These are phyloP conservation scores for Cyclotella sp. DNA, from an alignment of 108 stramenopile species.

Conservation along the genomic window DNA sequence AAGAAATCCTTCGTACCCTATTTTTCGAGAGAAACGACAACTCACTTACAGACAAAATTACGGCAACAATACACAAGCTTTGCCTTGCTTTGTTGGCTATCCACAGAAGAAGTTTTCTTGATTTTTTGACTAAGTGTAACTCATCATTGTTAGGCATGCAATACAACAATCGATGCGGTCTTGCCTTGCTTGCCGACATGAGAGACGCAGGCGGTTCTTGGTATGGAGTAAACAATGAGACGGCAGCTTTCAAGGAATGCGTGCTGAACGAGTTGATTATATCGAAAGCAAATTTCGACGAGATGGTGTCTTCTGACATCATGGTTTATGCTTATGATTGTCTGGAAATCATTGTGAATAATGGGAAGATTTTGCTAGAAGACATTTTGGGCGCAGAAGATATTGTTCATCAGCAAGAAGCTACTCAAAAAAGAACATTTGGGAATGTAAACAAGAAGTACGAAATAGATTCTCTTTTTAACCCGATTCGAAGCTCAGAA, in stretches of 20 bases:
- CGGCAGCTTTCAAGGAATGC: not conserved
- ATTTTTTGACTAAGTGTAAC: slow-evolving; percentile 18
- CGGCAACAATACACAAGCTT: slow-evolving; percentile 43
- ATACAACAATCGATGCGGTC: slow-evolving; percentile 27
- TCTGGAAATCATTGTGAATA: slow-evolving; percentile 44
- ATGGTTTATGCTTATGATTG: slow-evolving; percentile 40
- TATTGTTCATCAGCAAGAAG: slow-evolving; percentile 13
- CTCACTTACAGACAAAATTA: slow-evolving; percentile 18
- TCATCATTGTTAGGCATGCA: slow-evolving; percentile 13
- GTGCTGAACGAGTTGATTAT: slow-evolving; percentile 30
- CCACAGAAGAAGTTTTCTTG: slow-evolving; percentile 30
- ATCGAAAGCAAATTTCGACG: slow-evolving; percentile 30
- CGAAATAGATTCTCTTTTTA: slow-evolving; percentile 36
- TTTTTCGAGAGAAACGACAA: slow-evolving; percentile 35
- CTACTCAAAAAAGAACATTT: slow-evolving; percentile 11
- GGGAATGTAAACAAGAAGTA: slow-evolving; percentile 36
- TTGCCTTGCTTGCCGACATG: slow-evolving; percentile 21
- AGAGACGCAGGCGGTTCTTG: not conserved
- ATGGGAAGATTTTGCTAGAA: slow-evolving; percentile 45
- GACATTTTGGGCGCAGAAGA: slow-evolving; percentile 52
- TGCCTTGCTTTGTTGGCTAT: slow-evolving; percentile 43
- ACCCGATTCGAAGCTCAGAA: slow-evolving; percentile 11
- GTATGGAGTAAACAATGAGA: slow-evolving; percentile 14
- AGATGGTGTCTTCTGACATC: slow-evolving; percentile 31
- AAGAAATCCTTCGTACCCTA: slow-evolving; percentile 30